Percentiles rank a stretch among this genome's conserved stretches.
These are phyloP conservation scores for Raddia distichophylla DNA, from an alignment of 176 grass and related monocot genomes.

Conservation along the genomic window DNA sequence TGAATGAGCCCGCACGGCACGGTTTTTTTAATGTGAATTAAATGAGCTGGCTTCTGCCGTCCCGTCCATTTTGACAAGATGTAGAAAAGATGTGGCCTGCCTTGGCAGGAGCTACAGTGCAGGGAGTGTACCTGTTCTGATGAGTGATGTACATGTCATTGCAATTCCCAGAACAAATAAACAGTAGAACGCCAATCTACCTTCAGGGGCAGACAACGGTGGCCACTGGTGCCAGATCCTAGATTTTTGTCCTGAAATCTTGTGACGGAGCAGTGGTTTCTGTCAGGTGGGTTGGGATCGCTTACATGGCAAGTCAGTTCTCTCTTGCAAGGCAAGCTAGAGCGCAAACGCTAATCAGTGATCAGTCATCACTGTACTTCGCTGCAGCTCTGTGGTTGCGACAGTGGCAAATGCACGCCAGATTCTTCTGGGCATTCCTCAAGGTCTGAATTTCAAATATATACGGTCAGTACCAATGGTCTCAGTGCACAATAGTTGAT, in stretches of 20 bases:
- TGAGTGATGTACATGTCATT: conserved; percentile 15
- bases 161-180: conserved; percentile 22
- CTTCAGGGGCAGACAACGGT: conserved; percentile 29
- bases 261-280: conserved; percentile 39
- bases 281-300: conserved; percentile 39
- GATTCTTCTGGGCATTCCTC: conserved; percentile 18
- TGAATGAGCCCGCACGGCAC: not conserved
- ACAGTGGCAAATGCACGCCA: conserved; percentile 25
- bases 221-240: conserved; percentile 37
- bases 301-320: conserved; percentile 41
- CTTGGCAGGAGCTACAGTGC: conserved; percentile 3
- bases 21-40: not conserved
- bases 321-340: conserved; percentile 64
- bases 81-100: conserved; percentile 37
- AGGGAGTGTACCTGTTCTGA: conserved; percentile 20
- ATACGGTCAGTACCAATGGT: not conserved
- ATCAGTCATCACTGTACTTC: conserved; percentile 21
- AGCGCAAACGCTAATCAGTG: too few relatives aligned
- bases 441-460: not conserved
- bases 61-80: conserved; percentile 20
- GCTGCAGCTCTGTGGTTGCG: conserved; percentile 28
- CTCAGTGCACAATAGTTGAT: not conserved
- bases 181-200: conserved; percentile 17
- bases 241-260: conserved; percentile 50
- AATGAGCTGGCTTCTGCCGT: conserved; percentile 5